Evolutionary conservation across 2,329 filamentous ascomycete species (phyloP).

Genomic region (Fusarium coicis): DNA sequence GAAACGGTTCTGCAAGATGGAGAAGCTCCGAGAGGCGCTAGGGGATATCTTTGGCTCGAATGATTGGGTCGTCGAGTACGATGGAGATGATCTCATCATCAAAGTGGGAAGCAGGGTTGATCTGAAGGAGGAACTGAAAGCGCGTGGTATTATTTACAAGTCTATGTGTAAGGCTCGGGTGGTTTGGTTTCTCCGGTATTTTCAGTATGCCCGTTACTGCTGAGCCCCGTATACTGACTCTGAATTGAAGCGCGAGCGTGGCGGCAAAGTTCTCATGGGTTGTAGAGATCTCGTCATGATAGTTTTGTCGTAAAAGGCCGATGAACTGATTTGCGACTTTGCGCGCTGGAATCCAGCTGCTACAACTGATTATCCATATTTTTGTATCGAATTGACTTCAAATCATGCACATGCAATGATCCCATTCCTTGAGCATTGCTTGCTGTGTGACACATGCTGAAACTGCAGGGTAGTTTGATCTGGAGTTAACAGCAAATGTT

Average conservation of each 20-base stretch:
- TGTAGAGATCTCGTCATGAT: background rate
- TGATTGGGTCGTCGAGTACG: background rate
- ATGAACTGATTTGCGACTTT: accelerated
- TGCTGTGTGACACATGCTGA: accelerated
- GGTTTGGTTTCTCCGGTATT: background rate
- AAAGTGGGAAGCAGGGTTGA: background rate
- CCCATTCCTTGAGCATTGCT: accelerated
- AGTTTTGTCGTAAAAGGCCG: background rate
- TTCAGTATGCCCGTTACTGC: background rate
- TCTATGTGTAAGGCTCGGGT: background rate
- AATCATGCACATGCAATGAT: accelerated
- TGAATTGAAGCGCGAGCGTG: background rate
- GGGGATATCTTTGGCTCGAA: background rate
- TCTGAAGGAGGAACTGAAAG: background rate
- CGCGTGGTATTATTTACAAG: background rate
- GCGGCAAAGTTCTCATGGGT: background rate
- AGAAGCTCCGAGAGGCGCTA: background rate
- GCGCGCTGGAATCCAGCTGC: background rate
- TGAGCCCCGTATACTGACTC: background rate
- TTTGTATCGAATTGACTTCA: too few species aligned
- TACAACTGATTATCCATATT: too few species aligned
- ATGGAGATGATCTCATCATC: background rate
- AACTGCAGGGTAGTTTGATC: accelerated
- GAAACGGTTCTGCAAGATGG: background rate
- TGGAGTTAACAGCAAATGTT: accelerated